phyloP scores from a whole-genome alignment of 2,329 filamentous ascomycete genomes.

The Coleophoma eucalyptorum region DNA sequence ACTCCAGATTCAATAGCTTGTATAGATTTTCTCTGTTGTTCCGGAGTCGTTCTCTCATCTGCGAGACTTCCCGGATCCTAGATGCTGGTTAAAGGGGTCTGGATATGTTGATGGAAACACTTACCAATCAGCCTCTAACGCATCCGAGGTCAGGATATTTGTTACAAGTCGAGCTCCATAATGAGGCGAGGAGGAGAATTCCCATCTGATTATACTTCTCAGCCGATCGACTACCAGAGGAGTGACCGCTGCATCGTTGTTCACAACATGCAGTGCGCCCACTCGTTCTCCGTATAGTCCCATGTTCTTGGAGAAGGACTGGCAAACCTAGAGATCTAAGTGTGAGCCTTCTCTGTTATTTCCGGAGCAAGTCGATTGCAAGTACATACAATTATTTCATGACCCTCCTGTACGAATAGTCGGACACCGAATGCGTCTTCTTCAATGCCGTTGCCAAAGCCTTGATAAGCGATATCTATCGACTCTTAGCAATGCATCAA shows the following conservation, averaged over 20 bases:
- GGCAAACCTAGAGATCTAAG: conserved; percentile 4
- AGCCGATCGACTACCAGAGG: conserved; percentile 23
- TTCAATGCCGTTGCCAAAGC: conserved; percentile 28
- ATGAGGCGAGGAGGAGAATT: conserved; percentile 25
- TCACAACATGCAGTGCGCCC: conserved; percentile 27
- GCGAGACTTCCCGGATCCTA: background rate
- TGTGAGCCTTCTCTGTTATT: background rate
- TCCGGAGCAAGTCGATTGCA: background rate
- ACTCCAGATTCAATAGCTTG: background rate
- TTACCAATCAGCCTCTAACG: background rate
- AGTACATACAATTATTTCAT: conserved; percentile 27
- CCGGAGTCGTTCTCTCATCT: background rate
- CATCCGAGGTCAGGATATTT: conserved; percentile 7
- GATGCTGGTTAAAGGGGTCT: background rate
- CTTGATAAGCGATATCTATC: conserved; percentile 34
- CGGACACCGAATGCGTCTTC: conserved; percentile 28
- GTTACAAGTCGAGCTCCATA: conserved; percentile 23
- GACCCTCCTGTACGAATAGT: conserved; percentile 18
- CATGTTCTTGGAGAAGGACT: conserved; percentile 37
- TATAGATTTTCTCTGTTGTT: background rate
- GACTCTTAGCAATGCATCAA: conserved; percentile 5
- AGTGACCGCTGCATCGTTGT: conserved; percentile 9
- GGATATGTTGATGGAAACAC: background rate
- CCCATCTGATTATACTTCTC: conserved; percentile 23
- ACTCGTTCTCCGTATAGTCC: conserved; percentile 32